Evolutionary conservation across 305 asterid species (phyloP).

Genomic region (Solanum chacoense): DNA sequence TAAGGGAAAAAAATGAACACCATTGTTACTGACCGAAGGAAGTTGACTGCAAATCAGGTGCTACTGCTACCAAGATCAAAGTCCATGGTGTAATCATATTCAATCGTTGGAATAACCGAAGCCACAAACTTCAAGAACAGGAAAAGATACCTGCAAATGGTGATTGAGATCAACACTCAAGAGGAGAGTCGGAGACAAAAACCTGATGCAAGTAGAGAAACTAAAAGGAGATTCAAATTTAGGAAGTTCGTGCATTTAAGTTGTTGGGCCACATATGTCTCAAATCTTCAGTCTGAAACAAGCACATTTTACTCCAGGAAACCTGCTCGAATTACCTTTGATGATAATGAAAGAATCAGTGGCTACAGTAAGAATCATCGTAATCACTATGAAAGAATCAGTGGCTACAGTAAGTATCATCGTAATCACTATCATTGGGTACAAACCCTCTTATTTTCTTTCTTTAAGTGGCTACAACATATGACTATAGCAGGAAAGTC

Average conservation of each 20-base stretch:
- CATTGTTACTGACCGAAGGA: background rate
- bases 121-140: conserved; percentile 95
- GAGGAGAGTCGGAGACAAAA: background rate
- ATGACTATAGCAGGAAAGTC: background rate
- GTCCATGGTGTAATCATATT: conserved; percentile 97
- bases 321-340: background rate
- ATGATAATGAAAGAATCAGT: background rate
- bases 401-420: background rate
- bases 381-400: no score
- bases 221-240: background rate
- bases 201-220: background rate
- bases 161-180: background rate
- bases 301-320: background rate
- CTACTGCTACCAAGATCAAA: conserved; percentile 92
- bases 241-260: background rate
- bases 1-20: background rate
- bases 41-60: conserved; percentile 42
- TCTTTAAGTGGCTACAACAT: background rate
- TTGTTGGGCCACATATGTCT: background rate
- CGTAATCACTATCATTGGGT: background rate
- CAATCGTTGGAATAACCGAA: conserved; percentile 93
- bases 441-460: background rate
- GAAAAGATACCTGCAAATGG: conserved; percentile 77
- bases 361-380: no score
- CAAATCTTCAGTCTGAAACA: background rate